These are phyloP conservation scores for Lichtheimia ramosa DNA, from an alignment of 371 early-diverging fungal species.

Conservation along the genomic window DNA sequence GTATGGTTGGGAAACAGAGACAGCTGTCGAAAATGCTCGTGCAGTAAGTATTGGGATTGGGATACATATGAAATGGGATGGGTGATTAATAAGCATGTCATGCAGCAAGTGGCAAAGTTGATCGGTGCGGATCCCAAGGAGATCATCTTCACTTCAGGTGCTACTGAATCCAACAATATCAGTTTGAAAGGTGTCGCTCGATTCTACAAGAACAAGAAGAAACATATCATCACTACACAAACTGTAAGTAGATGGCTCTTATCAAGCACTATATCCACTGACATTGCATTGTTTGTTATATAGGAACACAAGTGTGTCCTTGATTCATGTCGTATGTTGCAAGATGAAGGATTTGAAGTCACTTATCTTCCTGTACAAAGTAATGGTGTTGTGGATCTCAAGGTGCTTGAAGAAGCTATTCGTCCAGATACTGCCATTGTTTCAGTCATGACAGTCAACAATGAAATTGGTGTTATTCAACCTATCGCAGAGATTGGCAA, in stretches of 20 bases:
- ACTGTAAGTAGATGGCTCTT: slow-evolving; percentile 57
- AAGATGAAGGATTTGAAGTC: slow-evolving; percentile 97
- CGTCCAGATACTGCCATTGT: slow-evolving; percentile 93
- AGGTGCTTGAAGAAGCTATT: slow-evolving; percentile 84
- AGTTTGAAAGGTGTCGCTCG: slow-evolving; percentile 97
- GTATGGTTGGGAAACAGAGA: slow-evolving; percentile 99
- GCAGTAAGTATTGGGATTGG: slow-evolving; percentile 44
- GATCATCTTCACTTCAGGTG: slow-evolving; percentile 98
- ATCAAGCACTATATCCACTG: too few species aligned
- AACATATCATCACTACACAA: slow-evolving; percentile 98
- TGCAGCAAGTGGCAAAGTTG: slow-evolving; percentile 86
- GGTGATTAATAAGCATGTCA: slow-evolving; percentile 2
- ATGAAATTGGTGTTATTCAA: slow-evolving; percentile 99
- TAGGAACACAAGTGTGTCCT: slow-evolving; percentile 99
- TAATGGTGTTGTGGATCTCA: slow-evolving; percentile 84
- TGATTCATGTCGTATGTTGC: slow-evolving; percentile 97
- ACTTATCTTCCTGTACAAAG: slow-evolving; percentile 95
- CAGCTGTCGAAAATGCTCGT: slow-evolving; percentile 92
- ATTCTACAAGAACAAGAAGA: slow-evolving; percentile 94
- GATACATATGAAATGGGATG: slow-evolving; percentile 18
- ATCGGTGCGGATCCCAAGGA: slow-evolving; percentile 98
- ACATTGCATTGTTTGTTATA: not conserved
- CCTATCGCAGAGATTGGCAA: slow-evolving; percentile 95
- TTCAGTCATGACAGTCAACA: slow-evolving; percentile 99
- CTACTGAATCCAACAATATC: slow-evolving; percentile 99